Percentiles rank a stretch among this genome's conserved stretches.
These are phyloP conservation scores for Solioccasus polychromus DNA, from an alignment of 768 basidiomycete species.

Conservation along the genomic window DNA sequence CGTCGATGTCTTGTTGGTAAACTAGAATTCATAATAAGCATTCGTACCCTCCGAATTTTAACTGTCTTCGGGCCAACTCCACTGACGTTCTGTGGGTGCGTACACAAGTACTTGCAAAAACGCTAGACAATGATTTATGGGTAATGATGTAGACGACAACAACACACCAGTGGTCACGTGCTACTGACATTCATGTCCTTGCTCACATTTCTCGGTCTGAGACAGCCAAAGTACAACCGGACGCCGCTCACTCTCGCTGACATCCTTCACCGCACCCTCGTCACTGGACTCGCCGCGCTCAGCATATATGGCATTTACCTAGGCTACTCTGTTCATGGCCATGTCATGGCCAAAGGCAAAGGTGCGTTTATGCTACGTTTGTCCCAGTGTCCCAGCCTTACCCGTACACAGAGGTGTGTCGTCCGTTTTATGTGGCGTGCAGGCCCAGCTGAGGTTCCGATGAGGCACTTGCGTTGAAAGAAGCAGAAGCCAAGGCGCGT, in stretches of 20 bases:
- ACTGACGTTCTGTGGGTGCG: no score
- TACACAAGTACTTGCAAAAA: no score
- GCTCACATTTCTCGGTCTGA: slow-evolving; percentile 26
- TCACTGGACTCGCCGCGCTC: slow-evolving; percentile 27
- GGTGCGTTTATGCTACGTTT: slow-evolving; percentile 23
- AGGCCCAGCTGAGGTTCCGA: background rate
- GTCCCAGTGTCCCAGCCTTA: no score
- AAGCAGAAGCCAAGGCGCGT: slow-evolving; percentile 19
- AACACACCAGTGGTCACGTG: no score
- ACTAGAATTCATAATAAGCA: no score
- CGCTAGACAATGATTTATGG: no score
- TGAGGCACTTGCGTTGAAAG: slow-evolving; percentile 23
- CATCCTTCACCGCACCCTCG: slow-evolving; percentile 30
- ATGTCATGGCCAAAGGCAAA: slow-evolving; percentile 31
- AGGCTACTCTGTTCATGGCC: slow-evolving; percentile 31
- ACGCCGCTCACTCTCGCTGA: slow-evolving; percentile 26
- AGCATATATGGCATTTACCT: slow-evolving; percentile 31
- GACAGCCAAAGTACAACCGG: slow-evolving; percentile 22
- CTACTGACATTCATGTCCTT: slow-evolving; percentile 24
- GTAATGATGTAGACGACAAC: no score
- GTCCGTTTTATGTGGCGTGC: background rate
- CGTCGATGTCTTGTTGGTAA: no score
- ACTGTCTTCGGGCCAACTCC: no score
- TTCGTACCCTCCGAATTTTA: no score
- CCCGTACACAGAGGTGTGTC: slow-evolving; percentile 27